Evolutionary conservation across 495 filamentous ascomycete genomes (phyloP).

Genomic region (Opeltia flavorubescens): DNA sequence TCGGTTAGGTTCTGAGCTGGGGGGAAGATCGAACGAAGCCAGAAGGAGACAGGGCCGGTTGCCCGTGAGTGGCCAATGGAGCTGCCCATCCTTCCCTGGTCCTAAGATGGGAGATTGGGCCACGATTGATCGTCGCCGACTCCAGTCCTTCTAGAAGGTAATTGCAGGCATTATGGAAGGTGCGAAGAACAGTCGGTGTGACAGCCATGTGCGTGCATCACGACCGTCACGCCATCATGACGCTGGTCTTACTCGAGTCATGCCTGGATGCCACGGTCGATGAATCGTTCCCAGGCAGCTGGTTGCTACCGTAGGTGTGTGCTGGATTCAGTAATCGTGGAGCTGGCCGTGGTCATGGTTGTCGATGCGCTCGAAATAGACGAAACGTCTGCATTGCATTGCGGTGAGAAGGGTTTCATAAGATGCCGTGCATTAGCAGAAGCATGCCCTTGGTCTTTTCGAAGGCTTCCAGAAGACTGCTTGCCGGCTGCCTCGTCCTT

Average conservation of each 20-base stretch:
- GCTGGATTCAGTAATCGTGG: too few relatives aligned
- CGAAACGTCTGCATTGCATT: conserved; percentile 8
- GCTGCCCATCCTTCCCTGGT: neutral
- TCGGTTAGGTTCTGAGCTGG: neutral
- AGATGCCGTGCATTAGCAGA: conserved; percentile 7
- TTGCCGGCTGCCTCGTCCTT: neutral
- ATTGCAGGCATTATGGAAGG: conserved; percentile 3
- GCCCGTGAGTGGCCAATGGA: neutral
- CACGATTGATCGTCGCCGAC: conserved; percentile 7
- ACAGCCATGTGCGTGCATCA: conserved; percentile 1
- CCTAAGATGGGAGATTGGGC: neutral
- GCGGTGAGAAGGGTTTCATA: conserved; percentile 1
- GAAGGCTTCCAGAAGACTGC: neutral
- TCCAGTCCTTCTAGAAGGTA: conserved; percentile 11
- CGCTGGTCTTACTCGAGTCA: neutral
- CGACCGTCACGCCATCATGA: neutral
- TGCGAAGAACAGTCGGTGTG: conserved; percentile 7
- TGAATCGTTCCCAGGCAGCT: too few relatives aligned
- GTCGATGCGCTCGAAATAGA: conserved; percentile 10
- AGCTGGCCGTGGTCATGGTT: too few relatives aligned
- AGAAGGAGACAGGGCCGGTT: neutral
- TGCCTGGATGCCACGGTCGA: neutral
- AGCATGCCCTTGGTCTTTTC: neutral
- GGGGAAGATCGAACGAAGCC: neutral
- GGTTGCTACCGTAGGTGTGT: too few relatives aligned